Base-by-base conservation (phyloP, 2,329 filamentous ascomycete species). In the Alternaria sp. region DNA sequence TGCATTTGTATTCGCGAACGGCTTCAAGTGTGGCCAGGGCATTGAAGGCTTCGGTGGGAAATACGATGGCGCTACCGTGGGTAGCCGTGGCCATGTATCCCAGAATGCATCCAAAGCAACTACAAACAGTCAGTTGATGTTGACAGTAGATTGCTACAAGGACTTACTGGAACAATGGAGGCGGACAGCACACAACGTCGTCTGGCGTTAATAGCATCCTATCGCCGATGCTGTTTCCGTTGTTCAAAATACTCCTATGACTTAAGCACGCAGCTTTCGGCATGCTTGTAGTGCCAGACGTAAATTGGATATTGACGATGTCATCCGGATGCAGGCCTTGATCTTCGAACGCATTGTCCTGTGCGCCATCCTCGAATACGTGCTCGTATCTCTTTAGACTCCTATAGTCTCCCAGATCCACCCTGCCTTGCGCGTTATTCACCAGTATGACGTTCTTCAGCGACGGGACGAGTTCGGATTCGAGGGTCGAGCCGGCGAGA, bases 11-110 rank as follows among this genome's bases (percentile, higher is more conserved):
- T 68, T 89, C 86, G 70, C 88, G 87, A 0, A 91, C 86, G 1
- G 88, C 83, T 61, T 84, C 81, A 1, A 97, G 84, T 0, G 91
- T 87, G 1, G 92, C 92, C 3, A 84, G 79, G 0, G 95, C 91
- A 74, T 97, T 90, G 81, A 98, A 98, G 1, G 93, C 91, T 71
- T 96, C 93, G 9, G 89, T 88, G 0, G 95, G 93, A 73, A 97
- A 94, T 5, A 97, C 87, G 66, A 98, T 93, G 15, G 90, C 85
- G 0, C 92, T 89, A 60, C 93, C 92, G 15, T 91, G 89, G 0
- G 94, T 97, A 1, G 92, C 93, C 0, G 93, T 96, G 0, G 96
- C 95, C 92, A 97, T 96, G 82, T 96, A 96, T n/a, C 96, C 95
- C 1, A 98, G 84, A 8, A 97, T 91, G 74, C 87, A 90, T 57